Conservation (phyloP, 2,329 filamentous ascomycete species). For the Cephalotrichum gorgonifer region DNA sequence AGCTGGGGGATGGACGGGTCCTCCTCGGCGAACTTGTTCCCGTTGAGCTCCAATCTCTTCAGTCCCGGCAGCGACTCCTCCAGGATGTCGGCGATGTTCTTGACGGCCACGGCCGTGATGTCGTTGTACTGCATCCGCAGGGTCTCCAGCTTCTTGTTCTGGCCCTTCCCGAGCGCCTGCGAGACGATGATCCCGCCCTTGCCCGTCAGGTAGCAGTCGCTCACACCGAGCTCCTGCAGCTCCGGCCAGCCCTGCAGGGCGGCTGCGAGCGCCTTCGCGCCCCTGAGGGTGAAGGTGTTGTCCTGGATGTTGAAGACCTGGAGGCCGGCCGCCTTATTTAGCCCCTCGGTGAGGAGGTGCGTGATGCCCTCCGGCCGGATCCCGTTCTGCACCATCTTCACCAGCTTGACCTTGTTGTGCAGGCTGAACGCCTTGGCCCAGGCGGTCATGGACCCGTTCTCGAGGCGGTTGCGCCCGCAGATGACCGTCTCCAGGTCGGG, state of each 20-base stretch:
- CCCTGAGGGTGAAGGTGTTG: constrained; percentile 85
- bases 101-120: constrained; percentile 67
- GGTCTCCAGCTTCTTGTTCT: constrained; percentile 69
- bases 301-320: constrained; percentile 85
- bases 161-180: constrained; percentile 60
- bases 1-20: constrained; percentile 62
- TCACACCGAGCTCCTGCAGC: constrained; percentile 75
- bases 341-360: constrained; percentile 66
- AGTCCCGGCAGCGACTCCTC: constrained; percentile 61
- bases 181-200: constrained; percentile 69
- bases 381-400: constrained; percentile 98
- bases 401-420: constrained; percentile 68
- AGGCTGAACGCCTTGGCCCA: constrained; percentile 85
- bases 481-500: constrained; percentile 91
- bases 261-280: constrained; percentile 66
- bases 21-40: constrained; percentile 88
- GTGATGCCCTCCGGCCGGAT: constrained; percentile 91
- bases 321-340: constrained; percentile 59
- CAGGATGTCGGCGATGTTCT: constrained; percentile 59
- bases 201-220: constrained; percentile 74
- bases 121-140: constrained; percentile 91
- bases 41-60: constrained; percentile 85
- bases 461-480: constrained; percentile 89
- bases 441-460: constrained; percentile 91
- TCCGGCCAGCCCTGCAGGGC: constrained; percentile 65